Percentiles rank a stretch among this genome's conserved stretches.
phyloP scores from a whole-genome alignment of 148 eudicot genomes.

The Cornus controversa region DNA sequence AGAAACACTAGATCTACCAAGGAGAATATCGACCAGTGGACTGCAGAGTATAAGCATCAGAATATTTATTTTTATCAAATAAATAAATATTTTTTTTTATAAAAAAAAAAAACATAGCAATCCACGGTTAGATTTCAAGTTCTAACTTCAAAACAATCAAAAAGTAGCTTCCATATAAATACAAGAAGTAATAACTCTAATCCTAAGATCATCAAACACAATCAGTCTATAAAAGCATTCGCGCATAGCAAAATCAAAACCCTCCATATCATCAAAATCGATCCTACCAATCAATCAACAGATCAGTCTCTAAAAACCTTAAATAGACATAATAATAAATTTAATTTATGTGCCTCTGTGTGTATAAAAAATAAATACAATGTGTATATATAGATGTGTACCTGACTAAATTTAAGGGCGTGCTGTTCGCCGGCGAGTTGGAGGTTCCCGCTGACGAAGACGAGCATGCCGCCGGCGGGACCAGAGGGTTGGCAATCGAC shows the following conservation, averaged over 20 bases:
- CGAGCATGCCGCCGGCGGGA: constrained; percentile 27
- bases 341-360: background rate
- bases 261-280: background rate
- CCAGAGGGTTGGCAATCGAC: constrained; percentile 37
- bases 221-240: background rate
- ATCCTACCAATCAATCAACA: background rate
- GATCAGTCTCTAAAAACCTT: background rate
- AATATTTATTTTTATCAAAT: background rate
- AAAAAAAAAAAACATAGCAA: background rate
- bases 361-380: background rate
- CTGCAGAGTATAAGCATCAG: background rate
- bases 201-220: background rate
- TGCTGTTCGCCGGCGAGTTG: constrained; percentile 29
- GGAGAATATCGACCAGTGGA: background rate
- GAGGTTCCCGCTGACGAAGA: constrained; percentile 34
- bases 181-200: background rate
- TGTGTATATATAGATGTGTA: background rate
- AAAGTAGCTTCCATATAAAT: background rate
- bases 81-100: no score
- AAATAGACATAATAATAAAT: background rate
- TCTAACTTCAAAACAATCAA: background rate
- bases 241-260: background rate
- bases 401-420: constrained; percentile 34
- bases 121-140: background rate
- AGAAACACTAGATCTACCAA: background rate